These are phyloP conservation scores for Licmophora abbreviata DNA, from an alignment of 108 stramenopile species.

Conservation along the genomic window DNA sequence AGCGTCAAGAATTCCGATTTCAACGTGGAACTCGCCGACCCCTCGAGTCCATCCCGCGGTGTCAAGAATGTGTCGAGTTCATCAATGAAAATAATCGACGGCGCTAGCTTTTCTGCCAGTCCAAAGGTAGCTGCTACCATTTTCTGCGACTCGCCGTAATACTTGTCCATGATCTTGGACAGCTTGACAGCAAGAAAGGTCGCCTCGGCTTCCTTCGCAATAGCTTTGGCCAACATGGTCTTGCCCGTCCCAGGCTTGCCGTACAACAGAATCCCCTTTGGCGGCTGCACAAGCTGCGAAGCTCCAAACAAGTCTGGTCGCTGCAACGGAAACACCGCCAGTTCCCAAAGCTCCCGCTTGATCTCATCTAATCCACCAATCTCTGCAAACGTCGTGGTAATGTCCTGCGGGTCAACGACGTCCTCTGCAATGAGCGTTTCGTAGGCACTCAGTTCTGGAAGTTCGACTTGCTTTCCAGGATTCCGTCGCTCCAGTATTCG, in stretches of 20 bases:
- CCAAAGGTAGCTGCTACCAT: slow-evolving; percentile 87
- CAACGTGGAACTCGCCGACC: slow-evolving; percentile 72
- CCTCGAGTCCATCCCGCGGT: slow-evolving; percentile 55
- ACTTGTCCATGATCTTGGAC: slow-evolving; percentile 91
- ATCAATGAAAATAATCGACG: slow-evolving; percentile 95
- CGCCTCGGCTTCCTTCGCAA: slow-evolving; percentile 92
- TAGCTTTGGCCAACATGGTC: slow-evolving; percentile 97
- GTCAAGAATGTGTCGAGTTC: slow-evolving; percentile 93
- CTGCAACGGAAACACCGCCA: slow-evolving; percentile 87
- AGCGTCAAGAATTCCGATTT: slow-evolving; percentile 93
- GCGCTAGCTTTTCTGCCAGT: slow-evolving; percentile 87
- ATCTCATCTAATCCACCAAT: slow-evolving; percentile 88
- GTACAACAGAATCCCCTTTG: slow-evolving; percentile 92
- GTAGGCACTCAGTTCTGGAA: slow-evolving; percentile 31
- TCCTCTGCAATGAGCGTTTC: slow-evolving; percentile 79
- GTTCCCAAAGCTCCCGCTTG: slow-evolving; percentile 83
- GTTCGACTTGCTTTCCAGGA: neutral
- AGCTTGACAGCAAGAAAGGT: slow-evolving; percentile 92
- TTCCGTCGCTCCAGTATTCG: neutral
- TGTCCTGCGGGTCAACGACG: slow-evolving; percentile 70
- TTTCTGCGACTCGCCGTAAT: slow-evolving; percentile 95
- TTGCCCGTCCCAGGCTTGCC: slow-evolving; percentile 80
- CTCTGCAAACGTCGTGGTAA: slow-evolving; percentile 59
- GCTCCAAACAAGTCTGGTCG: slow-evolving; percentile 75
- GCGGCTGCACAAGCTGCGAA: slow-evolving; percentile 57